Conservation (phyloP, 2,329 filamentous ascomycete species). For the Pseudogymnoascus sp. region DNA sequence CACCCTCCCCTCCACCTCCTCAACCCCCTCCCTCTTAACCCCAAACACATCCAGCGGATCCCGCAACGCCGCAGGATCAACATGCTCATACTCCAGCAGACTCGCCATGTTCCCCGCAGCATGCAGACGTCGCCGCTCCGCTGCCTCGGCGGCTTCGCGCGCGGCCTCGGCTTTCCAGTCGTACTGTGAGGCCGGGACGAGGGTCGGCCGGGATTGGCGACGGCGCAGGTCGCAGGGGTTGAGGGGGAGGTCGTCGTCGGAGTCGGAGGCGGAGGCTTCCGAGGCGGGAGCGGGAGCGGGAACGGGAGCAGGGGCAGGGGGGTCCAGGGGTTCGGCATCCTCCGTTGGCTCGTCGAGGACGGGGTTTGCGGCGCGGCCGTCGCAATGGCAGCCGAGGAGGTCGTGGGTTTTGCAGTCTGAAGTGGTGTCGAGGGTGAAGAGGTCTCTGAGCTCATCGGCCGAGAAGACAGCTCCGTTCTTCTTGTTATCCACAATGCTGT, state of each 20-base stretch:
- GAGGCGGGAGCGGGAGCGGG: not conserved
- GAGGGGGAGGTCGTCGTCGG: conserved; percentile 15
- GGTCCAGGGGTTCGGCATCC: not conserved
- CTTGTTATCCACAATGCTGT: conserved; percentile 63
- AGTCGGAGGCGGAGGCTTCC: conserved; percentile 10
- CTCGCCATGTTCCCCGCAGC: conserved; percentile 32
- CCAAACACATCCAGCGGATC: conserved; percentile 26
- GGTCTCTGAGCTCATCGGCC: conserved; percentile 54
- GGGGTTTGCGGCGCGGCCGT: conserved; percentile 39
- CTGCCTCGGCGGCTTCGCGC: conserved; percentile 28
- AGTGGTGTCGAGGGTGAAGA: conserved; percentile 57
- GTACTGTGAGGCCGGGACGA: conserved; percentile 35
- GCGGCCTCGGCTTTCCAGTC: conserved; percentile 38
- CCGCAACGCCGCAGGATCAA: conserved; percentile 35
- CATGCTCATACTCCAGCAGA: conserved; percentile 46
- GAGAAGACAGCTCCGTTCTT: conserved; percentile 53
- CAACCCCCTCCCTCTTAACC: conserved; percentile 27
- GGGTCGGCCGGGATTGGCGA: conserved; percentile 23
- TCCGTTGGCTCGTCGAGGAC: conserved; percentile 13
- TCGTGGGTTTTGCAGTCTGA: conserved; percentile 60
- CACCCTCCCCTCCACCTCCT: conserved; percentile 28
- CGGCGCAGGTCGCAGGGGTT: conserved; percentile 10
- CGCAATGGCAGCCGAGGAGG: conserved; percentile 54
- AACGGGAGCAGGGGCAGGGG: not conserved
- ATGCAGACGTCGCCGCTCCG: conserved; percentile 24